A percentile compares a stretch with the other conserved stretches of the same genome.
phyloP scores from a whole-genome alignment of 352 stramenopile species.

The Phytophthora cactorum region DNA sequence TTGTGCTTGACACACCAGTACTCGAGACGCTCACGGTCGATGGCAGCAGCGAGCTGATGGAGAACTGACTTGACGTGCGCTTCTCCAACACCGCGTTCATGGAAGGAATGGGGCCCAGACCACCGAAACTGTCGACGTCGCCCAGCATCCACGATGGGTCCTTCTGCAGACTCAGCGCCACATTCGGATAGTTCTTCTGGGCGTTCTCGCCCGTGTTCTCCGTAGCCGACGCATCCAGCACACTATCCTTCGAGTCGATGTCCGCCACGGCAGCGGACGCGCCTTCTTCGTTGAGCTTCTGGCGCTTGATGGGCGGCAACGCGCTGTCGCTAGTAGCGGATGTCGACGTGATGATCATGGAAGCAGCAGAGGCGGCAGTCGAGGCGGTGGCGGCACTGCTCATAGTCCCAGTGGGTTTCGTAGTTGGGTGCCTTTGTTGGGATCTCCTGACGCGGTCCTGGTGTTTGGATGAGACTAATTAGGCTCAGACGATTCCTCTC shows the following conservation, averaged over 20 bases:
- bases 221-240: constrained; percentile 18
- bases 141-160: constrained; percentile 78
- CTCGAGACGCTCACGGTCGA: constrained; percentile 33
- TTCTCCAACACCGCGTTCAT: constrained; percentile 79
- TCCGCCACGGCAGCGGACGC: constrained; percentile 25
- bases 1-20: constrained; percentile 13
- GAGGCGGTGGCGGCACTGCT: constrained; percentile 21
- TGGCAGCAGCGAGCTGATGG: constrained; percentile 72
- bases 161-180: constrained; percentile 72
- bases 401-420: constrained; percentile 12
- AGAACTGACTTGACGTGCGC: constrained; percentile 78
- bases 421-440: background rate
- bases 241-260: constrained; percentile 33
- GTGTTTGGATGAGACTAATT: background rate
- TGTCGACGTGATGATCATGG: background rate
- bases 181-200: constrained; percentile 52
- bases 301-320: constrained; percentile 55
- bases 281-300: constrained; percentile 51
- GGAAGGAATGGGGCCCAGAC: constrained; percentile 68
- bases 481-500: constrained; percentile 3
- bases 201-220: constrained; percentile 23
- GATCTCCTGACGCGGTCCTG: constrained; percentile 1
- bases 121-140: constrained; percentile 72
- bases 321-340: background rate
- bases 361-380: constrained; percentile 1